Evolutionary conservation across 2,329 filamentous ascomycete genomes (phyloP), one percentile per base, ranked within the genome.

Genomic region (Claviceps spartinae): DNA sequence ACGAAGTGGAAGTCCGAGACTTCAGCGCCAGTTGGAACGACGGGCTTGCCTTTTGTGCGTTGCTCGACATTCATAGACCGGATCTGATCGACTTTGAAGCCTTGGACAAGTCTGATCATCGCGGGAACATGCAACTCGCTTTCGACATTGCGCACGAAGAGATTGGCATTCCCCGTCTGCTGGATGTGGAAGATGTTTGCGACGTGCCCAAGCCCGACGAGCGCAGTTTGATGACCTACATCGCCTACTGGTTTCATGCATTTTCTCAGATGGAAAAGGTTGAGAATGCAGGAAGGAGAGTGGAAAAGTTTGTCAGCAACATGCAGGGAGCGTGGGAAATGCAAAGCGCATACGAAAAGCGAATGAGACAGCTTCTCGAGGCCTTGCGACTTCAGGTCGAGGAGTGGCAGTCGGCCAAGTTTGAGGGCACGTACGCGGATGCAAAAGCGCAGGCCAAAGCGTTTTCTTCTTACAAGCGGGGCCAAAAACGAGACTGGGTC

Each of bases 301-400:
- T 98, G 5, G 93, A 98, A 72, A 98, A 98, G 69, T 98, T 98
- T 63, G 87, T 98, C 60, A 88, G 88, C 65, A 97, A 93, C 67
- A 97, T 98, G 93, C 89, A 96, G 65, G 93, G 93, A 22, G 91
- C 93, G 8, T 98, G 93, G 93, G 91, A 96, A 70, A 98, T 98
- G 93, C 90, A 98, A 69, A 95, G 88, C 64, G 87, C 86, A 34
- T 98, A 91, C 65, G 93, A 98, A 73, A 79, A 85, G 62, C 81
- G 93, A 55, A 95, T 97, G 87, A 81, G 81, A 53, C 87, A 83
- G 58, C 75, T 98, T 42, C 73, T 97, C 56, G 76, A 81, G 59
- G 77, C 82, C 57, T 88, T 97, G 60, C 75, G 77, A 26, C 77
- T 77, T 57, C 89, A 95, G 67, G 77, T 83, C 48, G 75, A 84